Evolutionary conservation across 2,329 filamentous ascomycete species (phyloP).

Genomic region (Stachybotrys elegans): DNA sequence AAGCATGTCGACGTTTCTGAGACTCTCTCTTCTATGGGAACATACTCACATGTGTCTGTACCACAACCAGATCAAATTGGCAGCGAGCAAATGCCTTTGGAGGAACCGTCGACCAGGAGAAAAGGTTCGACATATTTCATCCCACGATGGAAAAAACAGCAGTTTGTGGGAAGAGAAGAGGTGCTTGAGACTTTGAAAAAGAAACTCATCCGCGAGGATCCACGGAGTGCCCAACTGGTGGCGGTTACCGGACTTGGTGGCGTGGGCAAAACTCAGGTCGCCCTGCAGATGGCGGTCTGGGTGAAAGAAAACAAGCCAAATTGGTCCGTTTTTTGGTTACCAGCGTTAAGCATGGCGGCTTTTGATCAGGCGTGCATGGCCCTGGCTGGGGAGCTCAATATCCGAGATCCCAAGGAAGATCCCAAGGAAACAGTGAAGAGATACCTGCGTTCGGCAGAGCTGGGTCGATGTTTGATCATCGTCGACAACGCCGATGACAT

Average conservation of each 20-base stretch:
- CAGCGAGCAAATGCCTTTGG: no score
- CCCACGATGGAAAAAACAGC: no score
- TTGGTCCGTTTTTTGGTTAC: constrained; percentile 35
- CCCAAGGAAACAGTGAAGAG: constrained; percentile 53
- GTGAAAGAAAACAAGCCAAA: constrained; percentile 21
- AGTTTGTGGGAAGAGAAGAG: no score
- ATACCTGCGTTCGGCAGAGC: constrained; percentile 15
- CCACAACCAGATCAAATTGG: no score
- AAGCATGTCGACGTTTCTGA: no score
- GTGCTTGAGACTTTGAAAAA: no score
- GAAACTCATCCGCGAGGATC: no score
- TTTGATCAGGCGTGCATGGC: constrained; percentile 28
- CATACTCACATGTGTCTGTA: no score
- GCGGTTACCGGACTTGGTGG: constrained; percentile 34
- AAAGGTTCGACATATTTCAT: no score
- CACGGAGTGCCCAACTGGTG: no score
- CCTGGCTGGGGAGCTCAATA: constrained; percentile 22
- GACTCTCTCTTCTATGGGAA: no score
- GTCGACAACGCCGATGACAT: constrained; percentile 34
- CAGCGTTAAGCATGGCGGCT: constrained; percentile 23
- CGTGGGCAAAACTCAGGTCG: constrained; percentile 32
- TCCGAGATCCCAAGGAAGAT: constrained; percentile 45
- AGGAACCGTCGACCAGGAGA: no score
- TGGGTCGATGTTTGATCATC: constrained; percentile 28
- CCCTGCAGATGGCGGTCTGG: constrained; percentile 30